These are phyloP conservation scores for Pugionium cornutum DNA, from an alignment of 345 rosid genomes.

Conservation along the genomic window DNA sequence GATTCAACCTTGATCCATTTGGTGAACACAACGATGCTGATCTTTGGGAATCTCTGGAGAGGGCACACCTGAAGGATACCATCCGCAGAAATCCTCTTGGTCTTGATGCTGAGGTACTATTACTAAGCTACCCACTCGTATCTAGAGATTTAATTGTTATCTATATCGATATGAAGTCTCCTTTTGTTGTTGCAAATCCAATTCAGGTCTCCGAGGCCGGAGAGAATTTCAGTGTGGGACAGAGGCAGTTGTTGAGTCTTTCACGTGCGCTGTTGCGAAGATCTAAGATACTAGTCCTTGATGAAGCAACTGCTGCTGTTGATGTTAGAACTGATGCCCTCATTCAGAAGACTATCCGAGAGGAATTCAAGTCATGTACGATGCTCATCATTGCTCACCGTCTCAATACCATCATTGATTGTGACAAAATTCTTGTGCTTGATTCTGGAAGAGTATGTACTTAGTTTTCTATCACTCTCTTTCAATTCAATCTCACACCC, in stretches of 20 bases:
- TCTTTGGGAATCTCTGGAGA: constrained; percentile 53
- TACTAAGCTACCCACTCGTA: constrained; percentile 44
- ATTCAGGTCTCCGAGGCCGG: constrained; percentile 81
- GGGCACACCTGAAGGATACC: constrained; percentile 40
- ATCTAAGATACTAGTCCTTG: constrained; percentile 69
- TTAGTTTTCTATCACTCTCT: neutral
- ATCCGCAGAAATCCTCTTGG: constrained; percentile 43
- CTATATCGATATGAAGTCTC: neutral
- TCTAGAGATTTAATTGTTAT: constrained; percentile 49
- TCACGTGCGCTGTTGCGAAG: constrained; percentile 72
- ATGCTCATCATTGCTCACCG: constrained; percentile 89
- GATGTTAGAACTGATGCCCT: constrained; percentile 80
- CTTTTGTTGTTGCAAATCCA: constrained; percentile 8
- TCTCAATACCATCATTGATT: constrained; percentile 77
- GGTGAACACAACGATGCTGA: constrained; percentile 71
- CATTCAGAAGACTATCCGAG: constrained; percentile 71
- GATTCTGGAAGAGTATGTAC: constrained; percentile 58
- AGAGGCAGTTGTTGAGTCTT: constrained; percentile 86
- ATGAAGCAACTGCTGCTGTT: constrained; percentile 89
- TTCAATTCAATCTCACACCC: constrained; percentile 5
- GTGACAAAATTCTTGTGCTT: constrained; percentile 83
- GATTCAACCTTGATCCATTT: constrained; percentile 82
- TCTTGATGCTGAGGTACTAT: constrained; percentile 46
- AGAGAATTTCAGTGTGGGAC: constrained; percentile 93
- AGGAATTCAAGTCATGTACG: constrained; percentile 71